Base-by-base conservation (phyloP, 2,329 filamentous ascomycete genomes). In the Aspergillus hortae region DNA sequence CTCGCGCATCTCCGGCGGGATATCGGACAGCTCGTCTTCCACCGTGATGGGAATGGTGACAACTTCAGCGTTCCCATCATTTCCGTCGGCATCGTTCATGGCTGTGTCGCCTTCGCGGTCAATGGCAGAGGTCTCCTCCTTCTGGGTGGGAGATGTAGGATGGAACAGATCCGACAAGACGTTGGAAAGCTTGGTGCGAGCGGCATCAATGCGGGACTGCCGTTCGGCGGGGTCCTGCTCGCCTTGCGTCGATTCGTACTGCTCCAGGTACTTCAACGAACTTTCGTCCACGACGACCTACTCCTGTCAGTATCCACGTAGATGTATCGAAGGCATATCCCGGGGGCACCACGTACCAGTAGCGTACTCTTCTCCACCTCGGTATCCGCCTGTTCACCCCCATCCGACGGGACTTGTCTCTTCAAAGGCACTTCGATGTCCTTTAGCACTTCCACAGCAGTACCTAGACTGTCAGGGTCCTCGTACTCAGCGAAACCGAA, bases 401-500 rank as follows among this genome's bases (percentile, higher is more conserved):
- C 71, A 48, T 75, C 64, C 30, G 55, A 66, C 61, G 61, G 74
- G 75, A 21, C 72, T 70, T 92, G 89, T 69, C 86, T 88, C 74
- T 90, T 89, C 38, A 85, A 77, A 27, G 94, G 94, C 45, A 97
- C 83, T 66, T 90, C 80, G 57, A 96, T 79, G 62, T 94, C 87
- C 67, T 85, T 85, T 62, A 96, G 82, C 51, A 96, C 83, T 69
- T 95, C 90, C 50, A 92, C 85, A 41, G 92, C 94, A 42, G 87
- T 87, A 68, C 87, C 85, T 60, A 99, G 79, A 59, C 91, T 92
- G 70, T 96, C 89, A 21, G 87, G 85, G 69, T 97, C 92, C 57
- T 96, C 92, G 71, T 89, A 99, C 72, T 96, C 89, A 54, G 92
- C 94, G 73, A 99, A 97, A 12, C 92, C 94, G 77, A 97, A 97